These are phyloP conservation scores for Torrubiella hemipterigena DNA, from an alignment of 2,329 filamentous ascomycete genomes.

Conservation along the genomic window DNA sequence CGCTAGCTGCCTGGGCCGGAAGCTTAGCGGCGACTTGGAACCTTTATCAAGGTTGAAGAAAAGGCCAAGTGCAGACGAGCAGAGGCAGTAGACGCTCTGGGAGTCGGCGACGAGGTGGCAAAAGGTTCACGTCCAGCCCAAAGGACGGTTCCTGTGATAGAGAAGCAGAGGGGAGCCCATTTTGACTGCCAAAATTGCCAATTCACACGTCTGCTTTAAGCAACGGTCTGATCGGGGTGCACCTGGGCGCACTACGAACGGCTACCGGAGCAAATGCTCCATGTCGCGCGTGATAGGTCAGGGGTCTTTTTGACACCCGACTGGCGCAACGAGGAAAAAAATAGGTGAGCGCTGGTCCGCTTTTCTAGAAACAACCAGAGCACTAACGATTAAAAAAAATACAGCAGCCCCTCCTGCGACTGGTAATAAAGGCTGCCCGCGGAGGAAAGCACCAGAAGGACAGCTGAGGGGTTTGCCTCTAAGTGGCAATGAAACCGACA, in stretches of 20 bases:
- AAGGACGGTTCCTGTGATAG: background rate
- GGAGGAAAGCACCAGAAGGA: too few species aligned
- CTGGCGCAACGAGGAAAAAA: background rate
- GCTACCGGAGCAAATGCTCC: constrained; percentile 6
- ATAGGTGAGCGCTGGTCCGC: constrained; percentile 3
- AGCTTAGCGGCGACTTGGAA: background rate
- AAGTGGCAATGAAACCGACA: too few species aligned
- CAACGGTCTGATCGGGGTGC: constrained; percentile 1
- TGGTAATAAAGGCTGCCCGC: too few species aligned
- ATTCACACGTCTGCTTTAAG: background rate
- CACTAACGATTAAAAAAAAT: too few species aligned
- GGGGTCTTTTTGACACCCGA: too few species aligned
- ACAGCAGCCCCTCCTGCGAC: too few species aligned
- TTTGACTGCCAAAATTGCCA: constrained; percentile 2
- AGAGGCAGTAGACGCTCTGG: background rate
- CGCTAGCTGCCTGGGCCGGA: too few species aligned
- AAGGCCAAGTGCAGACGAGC: background rate
- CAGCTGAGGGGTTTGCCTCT: too few species aligned
- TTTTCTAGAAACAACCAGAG: too few species aligned
- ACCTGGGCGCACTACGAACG: constrained; percentile 1
- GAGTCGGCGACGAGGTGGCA: background rate
- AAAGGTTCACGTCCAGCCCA: background rate
- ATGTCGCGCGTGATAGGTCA: constrained; percentile 3
- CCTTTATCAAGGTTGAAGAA: background rate
- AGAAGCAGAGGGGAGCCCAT: constrained; percentile 3